Percentiles rank a stretch among this genome's conserved stretches.
Conservation (phyloP, 768 basidiomycete genomes). For the Melanogaster broomeanus region DNA sequence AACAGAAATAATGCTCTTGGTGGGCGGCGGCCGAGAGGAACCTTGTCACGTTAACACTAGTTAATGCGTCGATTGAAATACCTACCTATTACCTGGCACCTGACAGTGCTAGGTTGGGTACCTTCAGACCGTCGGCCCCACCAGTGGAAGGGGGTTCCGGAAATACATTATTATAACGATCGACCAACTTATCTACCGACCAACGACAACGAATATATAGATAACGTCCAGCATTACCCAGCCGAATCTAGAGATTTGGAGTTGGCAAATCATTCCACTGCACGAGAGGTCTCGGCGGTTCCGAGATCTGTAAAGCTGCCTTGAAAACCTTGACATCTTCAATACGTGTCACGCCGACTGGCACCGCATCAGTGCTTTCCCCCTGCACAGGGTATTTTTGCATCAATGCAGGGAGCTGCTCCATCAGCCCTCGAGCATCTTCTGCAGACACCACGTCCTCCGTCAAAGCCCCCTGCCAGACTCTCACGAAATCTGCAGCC, state of each 20-base stretch:
- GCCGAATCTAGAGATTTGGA: slow-evolving; percentile 54
- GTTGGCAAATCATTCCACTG: slow-evolving; percentile 74
- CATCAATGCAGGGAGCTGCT: slow-evolving; percentile 57
- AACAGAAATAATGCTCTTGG: too few species aligned
- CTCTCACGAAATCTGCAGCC: slow-evolving; percentile 58
- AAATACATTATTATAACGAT: too few species aligned
- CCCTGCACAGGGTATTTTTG: slow-evolving; percentile 56
- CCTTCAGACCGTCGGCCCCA: too few species aligned
- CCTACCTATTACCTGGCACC: too few species aligned
- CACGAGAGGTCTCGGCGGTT: slow-evolving; percentile 66
- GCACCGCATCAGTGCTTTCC: slow-evolving; percentile 47
- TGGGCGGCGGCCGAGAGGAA: too few species aligned
- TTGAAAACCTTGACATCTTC: slow-evolving; percentile 70
- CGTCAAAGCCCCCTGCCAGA: slow-evolving; percentile 53
- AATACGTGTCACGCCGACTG: slow-evolving; percentile 58
- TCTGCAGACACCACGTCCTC: slow-evolving; percentile 42
- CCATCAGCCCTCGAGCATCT: slow-evolving; percentile 48
- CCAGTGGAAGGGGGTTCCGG: too few species aligned
- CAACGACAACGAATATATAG: too few species aligned
- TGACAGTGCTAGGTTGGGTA: too few species aligned
- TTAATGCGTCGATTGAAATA: too few species aligned
- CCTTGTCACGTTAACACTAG: too few species aligned
- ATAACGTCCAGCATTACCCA: too few species aligned
- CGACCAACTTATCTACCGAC: too few species aligned
- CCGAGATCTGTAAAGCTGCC: slow-evolving; percentile 51